A percentile compares a stretch with the other conserved stretches of the same genome.
Conservation (phyloP, 441 rosid species). For the Erysimum cheiri region DNA sequence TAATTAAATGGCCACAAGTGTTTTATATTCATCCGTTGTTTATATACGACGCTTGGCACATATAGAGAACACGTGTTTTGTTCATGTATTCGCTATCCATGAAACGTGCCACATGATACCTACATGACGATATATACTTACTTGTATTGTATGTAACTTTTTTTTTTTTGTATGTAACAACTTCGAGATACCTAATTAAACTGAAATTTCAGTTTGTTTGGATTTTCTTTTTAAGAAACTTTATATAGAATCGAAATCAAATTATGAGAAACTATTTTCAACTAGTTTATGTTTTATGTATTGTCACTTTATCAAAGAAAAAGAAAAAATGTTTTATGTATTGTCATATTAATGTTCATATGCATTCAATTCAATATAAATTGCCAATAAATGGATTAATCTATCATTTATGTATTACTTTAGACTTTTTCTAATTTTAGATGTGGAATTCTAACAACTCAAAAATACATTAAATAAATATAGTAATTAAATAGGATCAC, state of each 20-base stretch:
- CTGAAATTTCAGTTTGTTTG: background rate
- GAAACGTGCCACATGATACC: slow-evolving; percentile 33
- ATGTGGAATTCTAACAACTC: slow-evolving; percentile 10
- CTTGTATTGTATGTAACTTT: background rate
- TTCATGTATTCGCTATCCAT: slow-evolving; percentile 20
- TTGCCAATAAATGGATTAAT: background rate
- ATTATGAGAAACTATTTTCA: background rate
- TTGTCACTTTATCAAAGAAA: background rate
- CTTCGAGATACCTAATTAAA: background rate
- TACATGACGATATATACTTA: slow-evolving; percentile 19
- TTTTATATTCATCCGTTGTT: slow-evolving; percentile 6
- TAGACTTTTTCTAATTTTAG: background rate
- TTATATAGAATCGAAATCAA: background rate
- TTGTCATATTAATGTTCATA: background rate
- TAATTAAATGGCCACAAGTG: background rate
- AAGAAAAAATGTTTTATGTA: background rate
- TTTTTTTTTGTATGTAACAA: background rate
- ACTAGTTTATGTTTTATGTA: background rate
- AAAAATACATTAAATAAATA: background rate
- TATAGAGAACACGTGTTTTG: slow-evolving; percentile 32
- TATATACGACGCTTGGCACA: slow-evolving; percentile 15
- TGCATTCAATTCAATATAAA: background rate
- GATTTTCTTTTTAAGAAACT: background rate
- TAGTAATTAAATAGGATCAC: background rate
- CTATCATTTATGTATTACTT: background rate